These are phyloP conservation scores for Pilaira anomala DNA, from an alignment of 192 early-diverging fungal genomes.

Conservation along the genomic window DNA sequence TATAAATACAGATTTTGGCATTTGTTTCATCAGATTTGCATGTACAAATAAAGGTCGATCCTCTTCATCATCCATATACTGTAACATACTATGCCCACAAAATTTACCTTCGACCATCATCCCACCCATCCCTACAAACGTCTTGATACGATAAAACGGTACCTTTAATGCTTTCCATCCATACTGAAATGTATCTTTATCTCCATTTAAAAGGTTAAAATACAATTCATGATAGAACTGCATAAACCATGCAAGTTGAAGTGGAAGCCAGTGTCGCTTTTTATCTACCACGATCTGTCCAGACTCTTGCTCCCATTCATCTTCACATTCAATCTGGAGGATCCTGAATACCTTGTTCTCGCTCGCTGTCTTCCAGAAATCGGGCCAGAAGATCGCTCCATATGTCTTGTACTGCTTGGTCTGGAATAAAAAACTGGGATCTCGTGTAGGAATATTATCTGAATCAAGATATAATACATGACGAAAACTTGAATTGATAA, in stretches of 20 bases:
- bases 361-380: constrained; percentile 40
- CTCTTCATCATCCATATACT: constrained; percentile 14
- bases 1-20: constrained; percentile 18
- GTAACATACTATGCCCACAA: constrained; percentile 37
- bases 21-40: constrained; percentile 37
- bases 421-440: constrained; percentile 45
- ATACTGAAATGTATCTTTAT: constrained; percentile 39
- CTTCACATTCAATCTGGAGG: constrained; percentile 28
- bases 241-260: constrained; percentile 35
- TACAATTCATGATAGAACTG: constrained; percentile 32
- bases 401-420: constrained; percentile 24
- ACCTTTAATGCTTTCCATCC: constrained; percentile 29
- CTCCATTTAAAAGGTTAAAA: constrained; percentile 35
- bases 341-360: constrained; percentile 38
- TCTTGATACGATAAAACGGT: constrained; percentile 18
- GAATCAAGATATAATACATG: constrained; percentile 47
- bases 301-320: constrained; percentile 44
- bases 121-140: constrained; percentile 30
- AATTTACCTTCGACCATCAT: constrained; percentile 14
- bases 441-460: constrained; percentile 40
- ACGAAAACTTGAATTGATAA: constrained; percentile 38
- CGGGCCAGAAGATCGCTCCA: constrained; percentile 51
- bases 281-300: constrained; percentile 38
- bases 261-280: constrained; percentile 27
- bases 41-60: constrained; percentile 27